A percentile compares a stretch with the other conserved stretches of the same genome.
These are phyloP conservation scores for Arthrobotrys sinensis DNA, from an alignment of 2,329 filamentous ascomycete species.

Conservation along the genomic window DNA sequence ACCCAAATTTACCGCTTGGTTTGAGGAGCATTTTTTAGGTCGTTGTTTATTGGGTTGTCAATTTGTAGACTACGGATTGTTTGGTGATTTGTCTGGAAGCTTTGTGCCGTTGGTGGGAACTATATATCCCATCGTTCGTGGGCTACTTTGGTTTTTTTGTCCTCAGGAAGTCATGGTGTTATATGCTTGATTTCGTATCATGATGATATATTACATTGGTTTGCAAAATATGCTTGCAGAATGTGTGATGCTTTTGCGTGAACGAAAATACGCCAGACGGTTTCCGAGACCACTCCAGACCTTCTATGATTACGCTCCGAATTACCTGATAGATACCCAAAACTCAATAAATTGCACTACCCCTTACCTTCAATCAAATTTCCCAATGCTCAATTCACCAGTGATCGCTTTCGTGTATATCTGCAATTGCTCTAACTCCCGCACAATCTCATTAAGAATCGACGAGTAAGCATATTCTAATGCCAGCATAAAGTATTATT, in stretches of 20 bases:
- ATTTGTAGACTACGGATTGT: not conserved
- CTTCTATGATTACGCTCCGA: not conserved
- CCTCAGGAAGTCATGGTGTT: no score
- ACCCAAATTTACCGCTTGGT: conserved; percentile 21
- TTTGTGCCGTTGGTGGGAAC: not conserved
- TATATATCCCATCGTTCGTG: no score
- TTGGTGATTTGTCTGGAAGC: not conserved
- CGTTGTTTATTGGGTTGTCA: not conserved
- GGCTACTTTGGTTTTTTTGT: no score
- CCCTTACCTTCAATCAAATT: conserved; percentile 48
- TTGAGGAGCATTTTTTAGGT: conserved; percentile 3
- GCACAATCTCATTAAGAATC: conserved; percentile 69
- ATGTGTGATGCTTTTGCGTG: no score
- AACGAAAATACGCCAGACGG: no score
- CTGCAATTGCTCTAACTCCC: conserved; percentile 73
- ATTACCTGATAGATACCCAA: not conserved
- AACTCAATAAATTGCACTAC: not conserved
- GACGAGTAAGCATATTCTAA: conserved; percentile 65
- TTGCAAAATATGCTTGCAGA: no score
- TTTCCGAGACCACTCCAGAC: not conserved
- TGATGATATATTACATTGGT: no score
- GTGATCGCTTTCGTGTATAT: conserved; percentile 74
- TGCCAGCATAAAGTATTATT: conserved; percentile 17
- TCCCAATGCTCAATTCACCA: conserved; percentile 68
- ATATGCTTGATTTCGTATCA: no score